Evolutionary conservation across 2,329 filamentous ascomycete species (phyloP).

Genomic region (Cordyceps militaris): DNA sequence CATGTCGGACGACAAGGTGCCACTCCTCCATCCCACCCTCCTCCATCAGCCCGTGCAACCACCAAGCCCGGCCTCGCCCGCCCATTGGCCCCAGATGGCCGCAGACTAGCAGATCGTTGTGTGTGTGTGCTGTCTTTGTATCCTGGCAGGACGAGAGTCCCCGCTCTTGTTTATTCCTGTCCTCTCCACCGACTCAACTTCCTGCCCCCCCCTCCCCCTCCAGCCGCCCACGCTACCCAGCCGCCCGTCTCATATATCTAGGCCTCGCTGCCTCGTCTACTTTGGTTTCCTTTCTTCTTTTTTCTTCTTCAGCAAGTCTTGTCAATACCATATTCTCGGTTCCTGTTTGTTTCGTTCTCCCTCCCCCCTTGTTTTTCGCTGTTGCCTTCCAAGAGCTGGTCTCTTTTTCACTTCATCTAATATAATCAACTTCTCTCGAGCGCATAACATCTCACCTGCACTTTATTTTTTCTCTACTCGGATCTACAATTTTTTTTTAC

Average conservation of each 20-base stretch:
- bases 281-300: conserved; percentile 35
- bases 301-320: conserved; percentile 48
- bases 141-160: background rate
- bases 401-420: conserved; percentile 35
- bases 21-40: conserved; percentile 4
- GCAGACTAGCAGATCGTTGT: background rate
- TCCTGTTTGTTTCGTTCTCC: conserved; percentile 32
- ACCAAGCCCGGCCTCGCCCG: background rate
- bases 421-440: conserved; percentile 27
- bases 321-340: conserved; percentile 29
- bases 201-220: background rate
- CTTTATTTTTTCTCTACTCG: too few species aligned
- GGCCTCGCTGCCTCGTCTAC: conserved; percentile 26
- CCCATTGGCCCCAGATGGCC: conserved; percentile 1
- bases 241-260: conserved; percentile 14
- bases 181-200: background rate
- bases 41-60: background rate
- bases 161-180: background rate
- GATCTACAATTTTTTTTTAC: conserved; percentile 14
- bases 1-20: background rate
- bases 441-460: too few species aligned
- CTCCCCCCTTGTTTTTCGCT: conserved; percentile 29
- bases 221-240: background rate
- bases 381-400: conserved; percentile 44
- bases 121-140: too few species aligned